Evolutionary conservation across 139 green algal genomes (phyloP).

Genomic region (Medakamo hakoo): DNA sequence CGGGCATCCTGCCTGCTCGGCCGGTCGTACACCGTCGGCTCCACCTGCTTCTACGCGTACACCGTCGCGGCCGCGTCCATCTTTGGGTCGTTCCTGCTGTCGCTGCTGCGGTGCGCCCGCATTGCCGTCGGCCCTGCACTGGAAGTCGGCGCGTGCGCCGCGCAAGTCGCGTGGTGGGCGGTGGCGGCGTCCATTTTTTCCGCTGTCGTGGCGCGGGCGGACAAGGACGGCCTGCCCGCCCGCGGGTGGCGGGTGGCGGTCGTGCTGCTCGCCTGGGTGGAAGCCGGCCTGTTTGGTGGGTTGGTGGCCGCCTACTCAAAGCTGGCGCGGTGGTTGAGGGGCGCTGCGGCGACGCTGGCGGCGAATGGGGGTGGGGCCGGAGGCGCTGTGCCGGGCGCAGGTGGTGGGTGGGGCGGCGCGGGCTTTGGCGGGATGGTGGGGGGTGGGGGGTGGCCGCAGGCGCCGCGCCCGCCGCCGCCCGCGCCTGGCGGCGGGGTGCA

Average conservation of each 20-base stretch:
- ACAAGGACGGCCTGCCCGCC: background rate
- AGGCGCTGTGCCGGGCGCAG: too few species aligned
- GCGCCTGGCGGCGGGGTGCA: too few species aligned
- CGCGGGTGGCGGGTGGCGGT: background rate
- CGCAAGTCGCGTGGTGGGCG: background rate
- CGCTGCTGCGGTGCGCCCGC: background rate
- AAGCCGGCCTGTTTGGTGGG: background rate
- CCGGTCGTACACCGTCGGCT: background rate
- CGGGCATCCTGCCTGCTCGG: background rate
- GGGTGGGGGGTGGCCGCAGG: too few species aligned
- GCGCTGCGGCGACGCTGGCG: background rate
- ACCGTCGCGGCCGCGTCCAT: background rate
- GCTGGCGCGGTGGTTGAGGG: background rate
- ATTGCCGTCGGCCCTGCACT: background rate
- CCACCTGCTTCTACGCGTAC: background rate
- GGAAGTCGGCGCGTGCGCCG: background rate
- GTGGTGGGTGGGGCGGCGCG: too few species aligned
- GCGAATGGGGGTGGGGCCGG: too few species aligned
- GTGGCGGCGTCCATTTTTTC: background rate
- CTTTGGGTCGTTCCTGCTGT: background rate
- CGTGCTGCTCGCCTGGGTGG: background rate
- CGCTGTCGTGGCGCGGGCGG: too few species aligned
- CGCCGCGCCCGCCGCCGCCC: too few species aligned
- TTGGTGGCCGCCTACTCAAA: background rate
- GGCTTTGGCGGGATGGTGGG: background rate